A percentile compares a stretch with the other conserved stretches of the same genome.
Conservation (phyloP, 805 yeast species). For the Candida easanensis region DNA sequence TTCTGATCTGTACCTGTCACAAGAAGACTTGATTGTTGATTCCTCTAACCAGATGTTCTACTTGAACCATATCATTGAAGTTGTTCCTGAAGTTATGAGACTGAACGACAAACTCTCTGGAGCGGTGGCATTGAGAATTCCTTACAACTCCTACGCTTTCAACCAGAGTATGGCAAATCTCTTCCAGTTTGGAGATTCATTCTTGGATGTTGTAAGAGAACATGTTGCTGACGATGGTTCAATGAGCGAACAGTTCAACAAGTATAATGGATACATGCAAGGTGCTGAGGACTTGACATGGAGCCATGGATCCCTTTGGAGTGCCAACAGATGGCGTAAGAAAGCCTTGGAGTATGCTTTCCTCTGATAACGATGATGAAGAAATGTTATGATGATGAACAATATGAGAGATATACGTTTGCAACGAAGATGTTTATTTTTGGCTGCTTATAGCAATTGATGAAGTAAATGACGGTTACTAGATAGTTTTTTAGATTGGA, state of each 20-base stretch:
- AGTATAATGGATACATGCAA: slow-evolving; percentile 75
- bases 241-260: slow-evolving; percentile 88
- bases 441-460: no score
- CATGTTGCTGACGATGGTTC: slow-evolving; percentile 66
- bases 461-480: no score
- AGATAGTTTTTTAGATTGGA: no score
- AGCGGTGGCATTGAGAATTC: slow-evolving; percentile 18
- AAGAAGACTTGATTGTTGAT: slow-evolving; percentile 43
- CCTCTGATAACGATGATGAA: slow-evolving; percentile 9
- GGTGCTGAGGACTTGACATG: slow-evolving; percentile 90
- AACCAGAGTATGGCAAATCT: slow-evolving; percentile 43
- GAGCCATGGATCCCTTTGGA: slow-evolving; percentile 81
- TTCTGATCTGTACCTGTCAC: slow-evolving; percentile 37
- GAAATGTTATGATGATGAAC: background rate
- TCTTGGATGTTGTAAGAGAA: slow-evolving; percentile 52
- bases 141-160: slow-evolving; percentile 40
- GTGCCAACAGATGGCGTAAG: slow-evolving; percentile 62
- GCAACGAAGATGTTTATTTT: no score
- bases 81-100: slow-evolving; percentile 1
- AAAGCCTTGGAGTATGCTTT: slow-evolving; percentile 31
- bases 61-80: slow-evolving; percentile 27
- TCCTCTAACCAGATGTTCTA: slow-evolving; percentile 32
- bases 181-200: slow-evolving; percentile 63
- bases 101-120: background rate
- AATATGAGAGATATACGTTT: background rate